Conservation (phyloP, 2,329 filamentous ascomycete genomes). For the Talaromyces sp. region DNA sequence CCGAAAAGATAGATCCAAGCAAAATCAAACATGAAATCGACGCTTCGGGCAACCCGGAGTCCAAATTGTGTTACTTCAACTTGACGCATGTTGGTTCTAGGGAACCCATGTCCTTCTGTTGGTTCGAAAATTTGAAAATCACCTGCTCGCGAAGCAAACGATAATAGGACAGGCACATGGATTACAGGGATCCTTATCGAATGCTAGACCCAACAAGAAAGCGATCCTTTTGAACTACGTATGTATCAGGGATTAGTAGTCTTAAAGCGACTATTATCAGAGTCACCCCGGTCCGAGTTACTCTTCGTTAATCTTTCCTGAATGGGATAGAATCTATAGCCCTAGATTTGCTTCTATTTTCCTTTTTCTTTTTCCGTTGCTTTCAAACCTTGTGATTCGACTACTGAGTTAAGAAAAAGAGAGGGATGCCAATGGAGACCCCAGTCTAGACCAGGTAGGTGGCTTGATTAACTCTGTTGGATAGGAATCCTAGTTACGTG, state of each 20-base stretch:
- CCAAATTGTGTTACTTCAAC: neutral
- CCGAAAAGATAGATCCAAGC: neutral
- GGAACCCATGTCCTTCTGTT: neutral
- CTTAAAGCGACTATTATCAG: neutral
- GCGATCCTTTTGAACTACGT: neutral
- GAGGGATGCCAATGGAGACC: neutral
- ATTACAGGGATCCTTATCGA: neutral
- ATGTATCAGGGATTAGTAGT: neutral
- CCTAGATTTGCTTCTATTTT: neutral
- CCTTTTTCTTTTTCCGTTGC: neutral
- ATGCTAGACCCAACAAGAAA: neutral
- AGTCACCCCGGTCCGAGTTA: neutral
- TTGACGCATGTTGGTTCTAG: neutral
- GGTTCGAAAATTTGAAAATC: neutral
- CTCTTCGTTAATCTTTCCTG: neutral
- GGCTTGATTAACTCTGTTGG: neutral
- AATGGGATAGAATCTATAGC: neutral
- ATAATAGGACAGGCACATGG: neutral
- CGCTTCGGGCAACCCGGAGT: neutral
- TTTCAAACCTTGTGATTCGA: neutral
- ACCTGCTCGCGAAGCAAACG: neutral
- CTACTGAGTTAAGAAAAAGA: neutral
- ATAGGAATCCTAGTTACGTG: neutral
- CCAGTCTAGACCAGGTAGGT: neutral
- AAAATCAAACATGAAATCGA: neutral